Conservation (phyloP, 257 asterid species). For the Ilex asprella region DNA sequence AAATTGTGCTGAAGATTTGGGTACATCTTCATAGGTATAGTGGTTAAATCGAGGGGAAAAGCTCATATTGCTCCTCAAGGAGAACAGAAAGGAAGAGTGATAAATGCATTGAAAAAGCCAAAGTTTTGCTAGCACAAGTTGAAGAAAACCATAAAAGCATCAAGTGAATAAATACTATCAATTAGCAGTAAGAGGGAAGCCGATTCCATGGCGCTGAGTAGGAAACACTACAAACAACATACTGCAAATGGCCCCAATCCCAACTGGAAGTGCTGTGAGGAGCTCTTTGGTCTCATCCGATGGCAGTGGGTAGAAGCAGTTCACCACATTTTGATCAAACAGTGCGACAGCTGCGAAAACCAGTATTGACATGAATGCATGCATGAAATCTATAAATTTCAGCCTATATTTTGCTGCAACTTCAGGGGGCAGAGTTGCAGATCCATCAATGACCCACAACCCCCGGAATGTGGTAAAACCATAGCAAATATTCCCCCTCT, state of each 20-base stretch:
- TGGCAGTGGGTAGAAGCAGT: constrained; percentile 80
- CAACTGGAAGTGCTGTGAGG: constrained; percentile 75
- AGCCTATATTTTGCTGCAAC: constrained; percentile 52
- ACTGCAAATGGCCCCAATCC: constrained; percentile 74
- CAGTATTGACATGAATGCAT: constrained; percentile 73
- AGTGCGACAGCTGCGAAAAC: constrained; percentile 69
- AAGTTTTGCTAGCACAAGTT: no score
- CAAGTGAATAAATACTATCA: constrained; percentile 2
- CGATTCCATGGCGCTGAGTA: constrained; percentile 80
- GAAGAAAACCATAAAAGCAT: background rate
- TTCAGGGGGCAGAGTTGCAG: constrained; percentile 39
- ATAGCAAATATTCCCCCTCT: constrained; percentile 51
- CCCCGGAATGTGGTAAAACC: constrained; percentile 72
- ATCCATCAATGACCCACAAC: constrained; percentile 81
- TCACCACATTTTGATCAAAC: constrained; percentile 63
- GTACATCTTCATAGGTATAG: background rate
- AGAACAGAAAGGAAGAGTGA: background rate
- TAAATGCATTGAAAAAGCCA: background rate
- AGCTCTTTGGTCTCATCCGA: constrained; percentile 49
- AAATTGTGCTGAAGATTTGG: background rate
- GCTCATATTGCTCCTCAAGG: background rate
- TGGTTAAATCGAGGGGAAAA: background rate
- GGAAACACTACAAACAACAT: constrained; percentile 81
- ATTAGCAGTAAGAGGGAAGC: constrained; percentile 61
- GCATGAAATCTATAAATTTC: constrained; percentile 63